Evolutionary conservation across 2,329 filamentous ascomycete genomes (phyloP), one percentile per base, ranked within the genome.

Genomic region (Biscogniauxia marginata): DNA sequence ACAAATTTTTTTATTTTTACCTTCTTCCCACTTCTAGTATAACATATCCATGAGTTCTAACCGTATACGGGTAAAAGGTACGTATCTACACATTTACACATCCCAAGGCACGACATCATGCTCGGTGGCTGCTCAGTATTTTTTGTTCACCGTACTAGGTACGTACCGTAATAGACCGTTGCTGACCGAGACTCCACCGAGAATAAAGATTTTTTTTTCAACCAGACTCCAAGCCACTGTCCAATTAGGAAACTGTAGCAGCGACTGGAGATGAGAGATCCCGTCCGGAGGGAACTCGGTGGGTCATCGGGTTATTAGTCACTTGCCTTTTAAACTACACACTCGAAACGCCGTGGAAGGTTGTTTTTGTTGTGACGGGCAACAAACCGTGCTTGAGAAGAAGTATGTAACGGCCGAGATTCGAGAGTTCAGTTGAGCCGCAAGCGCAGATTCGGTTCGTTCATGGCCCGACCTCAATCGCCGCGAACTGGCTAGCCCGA

Each of bases 211-310:
- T 60, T 56, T 59, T n/a, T 18, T 39, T n/a, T 6, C 30, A 3
- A 3, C 6, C 3, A 39, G 13, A 11, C 9, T 16, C 9, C 30
- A 3, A 46, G 45, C 18, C 18, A 9, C 16, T 23, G 8, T 46
- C 45, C 18, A 46, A 46, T 19, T 46, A 39, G 30, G 30, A 39
- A 39, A 39, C 30, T 39, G n/a, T 39, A 39, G 30, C 30, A 39
- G 30, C 7, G 30, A 39, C 84, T 84, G 87, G 70, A 75, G 67
- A 59, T 84, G n/a, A n/a, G n/a, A n/a, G n/a, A n/a, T n/a, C n/a
- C n/a, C n/a, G n/a, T n/a, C n/a, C n/a, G 30, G 9, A 16, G 30
- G 30, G 13, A 39, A 39, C 9, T 39, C 30, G 30, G 30, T 39
- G 11, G 30, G 13, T 6, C 11, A 16, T 16, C 30, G 13, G 30